Evolutionary conservation across 2,329 filamentous ascomycete genomes (phyloP).

Genomic region (Epicoccum sorghinum): DNA sequence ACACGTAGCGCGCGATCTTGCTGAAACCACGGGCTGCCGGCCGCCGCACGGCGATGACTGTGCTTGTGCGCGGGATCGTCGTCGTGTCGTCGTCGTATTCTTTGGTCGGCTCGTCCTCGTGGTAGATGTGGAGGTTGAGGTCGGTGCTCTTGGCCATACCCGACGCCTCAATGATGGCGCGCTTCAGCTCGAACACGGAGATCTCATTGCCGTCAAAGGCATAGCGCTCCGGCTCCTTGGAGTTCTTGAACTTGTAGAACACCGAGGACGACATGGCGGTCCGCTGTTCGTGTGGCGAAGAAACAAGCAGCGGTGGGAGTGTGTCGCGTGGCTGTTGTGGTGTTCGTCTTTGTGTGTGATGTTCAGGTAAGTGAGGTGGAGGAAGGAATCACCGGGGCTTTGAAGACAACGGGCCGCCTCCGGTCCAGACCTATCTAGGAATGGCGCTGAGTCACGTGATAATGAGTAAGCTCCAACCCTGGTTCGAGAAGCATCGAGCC

Average conservation of each 20-base stretch:
- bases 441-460: not conserved
- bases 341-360: conserved; percentile 5
- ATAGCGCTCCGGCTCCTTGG: conserved; percentile 91
- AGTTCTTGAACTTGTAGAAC: conserved; percentile 99
- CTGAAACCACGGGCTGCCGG: conserved; percentile 88
- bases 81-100: conserved; percentile 98
- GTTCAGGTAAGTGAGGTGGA: conserved; percentile 15
- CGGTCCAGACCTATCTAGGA: not conserved
- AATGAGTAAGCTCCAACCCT: not conserved
- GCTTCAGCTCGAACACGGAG: conserved; percentile 97
- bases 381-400: conserved; percentile 15
- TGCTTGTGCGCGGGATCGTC: conserved; percentile 94
- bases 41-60: conserved; percentile 85
- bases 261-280: conserved; percentile 86
- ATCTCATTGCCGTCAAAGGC: conserved; percentile 98
- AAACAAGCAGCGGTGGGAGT: conserved; percentile 11
- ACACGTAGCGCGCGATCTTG: conserved; percentile 91
- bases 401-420: conserved; percentile 8
- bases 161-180: conserved; percentile 95
- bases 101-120: conserved; percentile 82
- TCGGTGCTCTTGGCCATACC: conserved; percentile 94
- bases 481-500: not conserved
- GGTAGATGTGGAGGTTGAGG: conserved; percentile 93
- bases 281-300: not conserved
- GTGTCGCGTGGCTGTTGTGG: not conserved